Evolutionary conservation across 116 monocot species (phyloP), one percentile per base, ranked within the genome.

Genomic region (Iris pallida): DNA sequence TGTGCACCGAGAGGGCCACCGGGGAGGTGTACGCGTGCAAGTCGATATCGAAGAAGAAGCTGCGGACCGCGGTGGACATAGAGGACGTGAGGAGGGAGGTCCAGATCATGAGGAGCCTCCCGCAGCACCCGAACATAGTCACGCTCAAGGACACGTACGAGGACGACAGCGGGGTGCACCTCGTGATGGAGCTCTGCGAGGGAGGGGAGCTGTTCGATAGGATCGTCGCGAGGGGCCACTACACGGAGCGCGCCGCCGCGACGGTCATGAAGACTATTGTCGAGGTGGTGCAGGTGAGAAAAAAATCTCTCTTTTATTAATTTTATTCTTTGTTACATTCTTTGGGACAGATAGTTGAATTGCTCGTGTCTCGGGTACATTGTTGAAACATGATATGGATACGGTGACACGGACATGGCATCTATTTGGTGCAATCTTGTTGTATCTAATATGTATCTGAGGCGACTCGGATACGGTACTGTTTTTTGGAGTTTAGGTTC

Each of bases 1-100:
- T 85, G 7, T 88, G 88, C 77, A 88, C 78, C 1, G 88, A 92
- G 45, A 72, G 64, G 51, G 64, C 4, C 41, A 65, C 71, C 5
- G 67, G 81, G 5, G 83, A 83, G 59, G 47, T 57, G 16, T 72
- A 71, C 45, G 92, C 92, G 20, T 92, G 92, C 88, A 92, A 92
- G 65, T 85, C 92, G 42, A 92, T 92, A 43, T 92, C 92, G n/a
- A 92, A 92, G 83, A 85, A 72, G 83, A 92, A 92, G 83, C 85
- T 92, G 44, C 65, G 92, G 71, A 92, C 92, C 13, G 64, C 88
- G 3, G 79, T 92, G 1, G 92, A 92, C 61, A 49, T 92, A 20
- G 88, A 88, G 68, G 92, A 92, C 48, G 92, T 92, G 16, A 53
- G 92, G 63, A 69, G 92, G 45, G 92, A 92, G 75, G 92, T 92